Conservation (phyloP, 768 basidiomycete genomes). For the Trametes meyenii region DNA sequence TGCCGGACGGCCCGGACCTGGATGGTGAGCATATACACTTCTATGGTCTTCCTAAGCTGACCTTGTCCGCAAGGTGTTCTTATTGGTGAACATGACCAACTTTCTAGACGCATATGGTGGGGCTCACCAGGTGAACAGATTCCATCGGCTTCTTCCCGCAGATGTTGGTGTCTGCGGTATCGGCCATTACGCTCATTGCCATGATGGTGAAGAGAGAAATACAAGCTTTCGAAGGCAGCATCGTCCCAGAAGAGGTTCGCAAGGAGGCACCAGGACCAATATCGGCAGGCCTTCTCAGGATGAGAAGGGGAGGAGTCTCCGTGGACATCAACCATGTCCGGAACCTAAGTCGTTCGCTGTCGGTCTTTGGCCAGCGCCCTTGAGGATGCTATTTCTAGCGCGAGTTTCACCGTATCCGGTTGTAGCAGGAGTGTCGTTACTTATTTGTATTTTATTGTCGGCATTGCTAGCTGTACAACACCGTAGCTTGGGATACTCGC, state of each 20-base stretch:
- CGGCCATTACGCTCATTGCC: slow-evolving; percentile 45
- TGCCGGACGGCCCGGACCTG: slow-evolving; percentile 60
- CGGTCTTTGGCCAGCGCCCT: not conserved
- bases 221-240: slow-evolving; percentile 2
- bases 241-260: not conserved
- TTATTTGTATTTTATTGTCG: too few relatives aligned
- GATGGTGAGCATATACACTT: slow-evolving; percentile 38
- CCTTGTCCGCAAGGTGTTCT: slow-evolving; percentile 43
- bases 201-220: slow-evolving; percentile 47
- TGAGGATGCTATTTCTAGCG: too few relatives aligned
- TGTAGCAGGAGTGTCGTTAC: too few relatives aligned
- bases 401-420: too few relatives aligned
- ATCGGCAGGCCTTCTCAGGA: slow-evolving; percentile 25
- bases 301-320: slow-evolving; percentile 29
- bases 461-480: too few relatives aligned
- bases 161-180: slow-evolving; percentile 50
- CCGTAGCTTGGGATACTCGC: too few relatives aligned
- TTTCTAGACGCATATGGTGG: not conserved
- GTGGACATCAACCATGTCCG: slow-evolving; percentile 30
- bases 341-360: slow-evolving; percentile 7
- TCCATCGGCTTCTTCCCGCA: slow-evolving; percentile 62
- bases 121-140: slow-evolving; percentile 37
- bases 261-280: slow-evolving; percentile 27
- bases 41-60: not conserved
- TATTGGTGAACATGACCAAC: slow-evolving; percentile 42